phyloP scores from a whole-genome alignment of 192 early-diverging fungal genomes.

The Dissophora globulifera region DNA sequence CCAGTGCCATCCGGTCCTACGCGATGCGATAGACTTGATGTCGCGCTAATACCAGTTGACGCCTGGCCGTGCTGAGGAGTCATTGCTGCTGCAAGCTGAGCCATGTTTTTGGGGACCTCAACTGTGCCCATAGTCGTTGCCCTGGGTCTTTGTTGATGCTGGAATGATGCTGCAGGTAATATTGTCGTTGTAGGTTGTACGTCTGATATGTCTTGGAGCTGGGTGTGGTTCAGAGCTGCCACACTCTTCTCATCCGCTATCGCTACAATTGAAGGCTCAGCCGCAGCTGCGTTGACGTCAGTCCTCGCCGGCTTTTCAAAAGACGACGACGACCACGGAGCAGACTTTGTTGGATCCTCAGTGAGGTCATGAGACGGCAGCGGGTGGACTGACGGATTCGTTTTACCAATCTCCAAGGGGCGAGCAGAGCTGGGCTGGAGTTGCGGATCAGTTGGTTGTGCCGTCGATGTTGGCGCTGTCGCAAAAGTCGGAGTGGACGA shows the following conservation, averaged over 20 bases:
- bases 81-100: conserved; percentile 45
- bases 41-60: conserved; percentile 5
- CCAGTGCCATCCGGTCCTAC: background rate
- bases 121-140: conserved; percentile 53
- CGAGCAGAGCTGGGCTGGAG: background rate
- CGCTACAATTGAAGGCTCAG: background rate
- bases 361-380: too few relatives aligned
- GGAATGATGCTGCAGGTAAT: conserved; percentile 10
- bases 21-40: conserved; percentile 22
- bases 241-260: background rate
- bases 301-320: conserved; percentile 5
- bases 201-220: background rate
- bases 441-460: background rate
- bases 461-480: background rate
- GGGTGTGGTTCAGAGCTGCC: conserved; percentile 1
- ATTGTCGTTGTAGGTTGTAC: background rate
- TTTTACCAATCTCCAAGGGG: too few relatives aligned
- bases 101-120: conserved; percentile 52
- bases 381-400: too few relatives aligned
- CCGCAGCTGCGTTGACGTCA: conserved; percentile 9
- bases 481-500: conserved; percentile 11
- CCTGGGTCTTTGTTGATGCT: conserved; percentile 35
- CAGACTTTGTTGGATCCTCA: too few relatives aligned
- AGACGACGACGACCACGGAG: too few relatives aligned
- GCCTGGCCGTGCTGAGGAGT: conserved; percentile 25